Percentiles rank a stretch among this genome's conserved stretches.
These are phyloP conservation scores for Omphalea diandra DNA, from an alignment of 441 rosid genomes.

Conservation along the genomic window DNA sequence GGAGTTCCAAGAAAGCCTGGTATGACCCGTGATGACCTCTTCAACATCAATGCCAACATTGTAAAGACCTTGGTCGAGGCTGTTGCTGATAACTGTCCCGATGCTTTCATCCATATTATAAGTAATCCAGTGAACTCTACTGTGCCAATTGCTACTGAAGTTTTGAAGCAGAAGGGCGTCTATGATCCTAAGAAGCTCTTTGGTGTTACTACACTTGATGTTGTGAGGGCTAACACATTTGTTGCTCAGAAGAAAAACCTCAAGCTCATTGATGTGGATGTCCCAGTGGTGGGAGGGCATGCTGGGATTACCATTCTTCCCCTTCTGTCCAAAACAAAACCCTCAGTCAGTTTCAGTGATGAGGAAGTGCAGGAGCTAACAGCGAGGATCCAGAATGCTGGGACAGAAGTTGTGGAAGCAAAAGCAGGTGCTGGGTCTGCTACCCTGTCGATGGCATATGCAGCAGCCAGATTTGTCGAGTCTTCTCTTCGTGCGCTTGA, in stretches of 20 bases:
- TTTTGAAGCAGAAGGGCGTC: conserved; percentile 82
- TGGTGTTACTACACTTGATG: conserved; percentile 93
- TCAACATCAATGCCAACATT: conserved; percentile 87
- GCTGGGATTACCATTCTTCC: conserved; percentile 96
- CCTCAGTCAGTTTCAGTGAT: conserved; percentile 68
- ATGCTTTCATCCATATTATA: conserved; percentile 86
- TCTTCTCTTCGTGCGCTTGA: conserved; percentile 95
- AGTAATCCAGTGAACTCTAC: conserved; percentile 99
- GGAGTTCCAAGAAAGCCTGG: conserved; percentile 99
- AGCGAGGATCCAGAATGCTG: conserved; percentile 91
- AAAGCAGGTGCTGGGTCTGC: conserved; percentile 99
- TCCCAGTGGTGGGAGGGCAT: conserved; percentile 93
- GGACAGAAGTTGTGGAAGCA: conserved; percentile 98
- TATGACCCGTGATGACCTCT: conserved; percentile 98
- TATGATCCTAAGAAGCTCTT: conserved; percentile 92
- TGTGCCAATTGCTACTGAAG: conserved; percentile 92
- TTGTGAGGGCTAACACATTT: conserved; percentile 93
- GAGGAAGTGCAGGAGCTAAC: conserved; percentile 76
- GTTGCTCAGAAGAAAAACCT: conserved; percentile 88
- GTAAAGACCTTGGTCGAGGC: conserved; percentile 80
- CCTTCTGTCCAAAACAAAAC: conserved; percentile 75
- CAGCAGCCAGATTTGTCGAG: conserved; percentile 94
- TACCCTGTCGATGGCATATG: conserved; percentile 95
- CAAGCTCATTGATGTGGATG: conserved; percentile 89
- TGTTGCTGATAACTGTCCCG: conserved; percentile 92